phyloP scores from a whole-genome alignment of 2,329 filamentous ascomycete genomes.

The Sclerotinia borealis region DNA sequence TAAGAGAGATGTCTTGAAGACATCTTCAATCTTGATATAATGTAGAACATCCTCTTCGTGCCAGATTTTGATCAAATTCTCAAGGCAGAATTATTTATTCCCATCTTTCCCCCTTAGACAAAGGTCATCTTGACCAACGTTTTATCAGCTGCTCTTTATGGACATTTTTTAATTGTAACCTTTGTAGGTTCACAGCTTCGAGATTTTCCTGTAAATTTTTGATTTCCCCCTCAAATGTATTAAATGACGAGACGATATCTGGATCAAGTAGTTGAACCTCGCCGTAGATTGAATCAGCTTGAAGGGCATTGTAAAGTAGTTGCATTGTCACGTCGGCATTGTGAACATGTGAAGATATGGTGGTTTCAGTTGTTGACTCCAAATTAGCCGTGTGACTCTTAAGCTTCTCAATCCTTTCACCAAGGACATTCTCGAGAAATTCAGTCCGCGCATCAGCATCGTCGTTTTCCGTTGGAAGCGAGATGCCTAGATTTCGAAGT shows the following conservation, averaged over 20 bases:
- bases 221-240: conserved; percentile 33
- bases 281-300: conserved; percentile 46
- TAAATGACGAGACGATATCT: conserved; percentile 47
- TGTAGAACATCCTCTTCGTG: background rate
- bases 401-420: conserved; percentile 39
- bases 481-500: conserved; percentile 43
- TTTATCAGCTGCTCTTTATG: conserved; percentile 44
- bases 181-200: conserved; percentile 34
- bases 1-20: conserved; percentile 1
- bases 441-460: conserved; percentile 22
- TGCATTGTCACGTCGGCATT: conserved; percentile 45
- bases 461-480: conserved; percentile 34
- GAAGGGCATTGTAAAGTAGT: conserved; percentile 44
- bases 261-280: conserved; percentile 46
- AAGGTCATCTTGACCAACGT: conserved; percentile 35
- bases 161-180: conserved; percentile 37
- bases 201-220: conserved; percentile 34
- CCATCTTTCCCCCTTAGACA: conserved; percentile 3
- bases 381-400: conserved; percentile 40
- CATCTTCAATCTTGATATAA: conserved; percentile 5
- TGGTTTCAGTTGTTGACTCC: conserved; percentile 46
- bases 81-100: background rate
- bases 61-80: background rate
- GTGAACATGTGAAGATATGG: conserved; percentile 38
- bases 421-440: conserved; percentile 27